A percentile compares a stretch with the other conserved stretches of the same genome.
phyloP scores from a whole-genome alignment of 345 rosid species.

The Excoecaria cochinchinensis region DNA sequence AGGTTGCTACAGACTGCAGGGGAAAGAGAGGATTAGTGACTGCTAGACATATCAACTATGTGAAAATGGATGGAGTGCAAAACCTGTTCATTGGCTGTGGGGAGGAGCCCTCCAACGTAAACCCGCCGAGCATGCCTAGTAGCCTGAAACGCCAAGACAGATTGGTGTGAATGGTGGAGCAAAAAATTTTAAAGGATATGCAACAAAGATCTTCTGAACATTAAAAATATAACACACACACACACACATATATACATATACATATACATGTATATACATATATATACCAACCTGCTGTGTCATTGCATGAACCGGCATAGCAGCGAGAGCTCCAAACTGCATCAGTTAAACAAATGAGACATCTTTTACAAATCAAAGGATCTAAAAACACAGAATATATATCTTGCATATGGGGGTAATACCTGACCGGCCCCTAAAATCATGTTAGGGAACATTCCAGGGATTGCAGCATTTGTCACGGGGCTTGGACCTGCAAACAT shows the following conservation, averaged over 20 bases:
- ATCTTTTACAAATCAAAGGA: background rate
- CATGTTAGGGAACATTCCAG: slow-evolving; percentile 91
- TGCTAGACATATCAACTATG: background rate
- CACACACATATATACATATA: too few species aligned
- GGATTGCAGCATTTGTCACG: slow-evolving; percentile 55
- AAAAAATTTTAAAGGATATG: background rate
- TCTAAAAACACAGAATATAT: background rate
- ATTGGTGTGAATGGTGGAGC: background rate
- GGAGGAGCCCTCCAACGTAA: slow-evolving; percentile 97
- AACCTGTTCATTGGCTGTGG: slow-evolving; percentile 98
- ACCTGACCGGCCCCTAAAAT: slow-evolving; percentile 76
- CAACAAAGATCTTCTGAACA: background rate
- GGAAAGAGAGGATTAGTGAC: slow-evolving; percentile 19
- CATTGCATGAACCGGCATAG: slow-evolving; percentile 98
- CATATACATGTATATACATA: too few species aligned
- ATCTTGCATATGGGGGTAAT: slow-evolving; percentile 7
- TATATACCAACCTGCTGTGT: slow-evolving; percentile 98
- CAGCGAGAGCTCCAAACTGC: slow-evolving; percentile 73
- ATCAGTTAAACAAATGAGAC: slow-evolving; percentile 31
- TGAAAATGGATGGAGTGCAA: background rate
- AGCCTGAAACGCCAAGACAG: slow-evolving; percentile 48
- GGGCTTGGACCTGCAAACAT: slow-evolving; percentile 73
- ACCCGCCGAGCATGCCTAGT: slow-evolving; percentile 99
- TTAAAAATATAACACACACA: too few species aligned
- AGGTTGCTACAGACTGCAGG: slow-evolving; percentile 78